Percentiles rank a stretch among this genome's conserved stretches.
These are phyloP conservation scores for cucumber (Cucumis sativus) DNA, from an alignment of 306 rosid species.

Conservation along the genomic window Cucumber_9930_V3 NC_026660.2:12922001-12922500, in stretches of 20 bases:
- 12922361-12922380: too few relatives aligned
- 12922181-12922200: not conserved
- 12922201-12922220: not conserved
- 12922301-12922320: too few relatives aligned
- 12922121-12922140: not conserved
- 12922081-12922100: not conserved
- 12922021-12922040: conserved; percentile 4
- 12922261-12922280: too few relatives aligned
- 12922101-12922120: not conserved
- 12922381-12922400: too few relatives aligned
- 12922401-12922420: too few relatives aligned
- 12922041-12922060: not conserved
- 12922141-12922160: not conserved
- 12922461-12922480: too few relatives aligned
- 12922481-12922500: too few relatives aligned
- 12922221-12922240: not conserved
- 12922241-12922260: not conserved
- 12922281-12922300: not conserved
- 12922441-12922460: too few relatives aligned
- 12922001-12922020: conserved; percentile 1
- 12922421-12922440: too few relatives aligned
- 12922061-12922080: conserved; percentile 5
- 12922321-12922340: too few relatives aligned
- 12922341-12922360: too few relatives aligned
- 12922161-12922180: not conserved